Evolutionary conservation across 306 rosid species (phyloP).

Genomic region (Abrus precatorius): DNA sequence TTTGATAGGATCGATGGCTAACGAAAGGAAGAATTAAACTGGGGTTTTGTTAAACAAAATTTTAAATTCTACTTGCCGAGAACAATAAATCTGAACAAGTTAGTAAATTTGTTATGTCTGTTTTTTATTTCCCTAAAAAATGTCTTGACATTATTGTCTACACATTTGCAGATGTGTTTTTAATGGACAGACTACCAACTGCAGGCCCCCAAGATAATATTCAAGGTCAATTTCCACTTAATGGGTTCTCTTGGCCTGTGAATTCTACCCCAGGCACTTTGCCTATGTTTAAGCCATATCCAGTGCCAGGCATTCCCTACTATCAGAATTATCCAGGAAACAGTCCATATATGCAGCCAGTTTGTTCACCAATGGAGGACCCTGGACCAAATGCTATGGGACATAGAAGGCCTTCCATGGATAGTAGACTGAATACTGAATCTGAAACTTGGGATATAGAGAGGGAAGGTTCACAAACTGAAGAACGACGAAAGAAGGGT

Average conservation of each 20-base stretch:
- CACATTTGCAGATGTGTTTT: conserved; percentile 62
- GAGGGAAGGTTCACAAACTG: conserved; percentile 57
- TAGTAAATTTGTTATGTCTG: neutral
- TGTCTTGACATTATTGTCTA: conserved; percentile 44
- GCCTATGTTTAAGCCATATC: conserved; percentile 77
- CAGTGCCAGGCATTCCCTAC: conserved; percentile 88
- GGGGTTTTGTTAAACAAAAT: neutral
- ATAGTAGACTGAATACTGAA: conserved; percentile 62
- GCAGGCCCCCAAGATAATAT: conserved; percentile 69
- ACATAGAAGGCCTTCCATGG: conserved; percentile 80
- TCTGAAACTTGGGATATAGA: conserved; percentile 61
- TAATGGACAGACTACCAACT: conserved; percentile 62
- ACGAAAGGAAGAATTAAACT: neutral
- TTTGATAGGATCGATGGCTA: neutral
- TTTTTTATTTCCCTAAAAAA: neutral
- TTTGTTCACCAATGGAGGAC: conserved; percentile 69
- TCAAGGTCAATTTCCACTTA: conserved; percentile 80
- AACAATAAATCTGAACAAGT: neutral
- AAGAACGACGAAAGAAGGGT: conserved; percentile 61
- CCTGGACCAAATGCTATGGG: conserved; percentile 58
- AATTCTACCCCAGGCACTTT: conserved; percentile 74
- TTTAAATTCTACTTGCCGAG: conserved; percentile 4
- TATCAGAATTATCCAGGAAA: conserved; percentile 76
- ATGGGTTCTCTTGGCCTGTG: conserved; percentile 82
- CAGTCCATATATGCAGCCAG: conserved; percentile 64